These are phyloP conservation scores for Plasmodium blacklocki DNA, from an alignment of 169 alveolate species.

Conservation along the genomic window DNA sequence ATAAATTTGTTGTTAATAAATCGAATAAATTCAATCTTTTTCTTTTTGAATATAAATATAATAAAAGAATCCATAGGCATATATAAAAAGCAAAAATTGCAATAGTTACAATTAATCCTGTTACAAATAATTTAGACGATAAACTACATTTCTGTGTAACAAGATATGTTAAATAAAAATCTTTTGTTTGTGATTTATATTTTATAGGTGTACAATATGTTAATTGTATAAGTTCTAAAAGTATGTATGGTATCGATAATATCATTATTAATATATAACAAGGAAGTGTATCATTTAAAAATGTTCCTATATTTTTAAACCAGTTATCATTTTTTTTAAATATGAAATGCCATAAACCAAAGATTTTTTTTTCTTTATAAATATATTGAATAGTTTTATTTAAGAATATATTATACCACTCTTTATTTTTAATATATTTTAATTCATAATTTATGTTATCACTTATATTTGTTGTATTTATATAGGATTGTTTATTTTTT, in stretches of 20 bases:
- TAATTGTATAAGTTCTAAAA: conserved; percentile 56
- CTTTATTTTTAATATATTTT: conserved; percentile 23
- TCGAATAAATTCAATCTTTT: conserved; percentile 18
- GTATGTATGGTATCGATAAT: conserved; percentile 47
- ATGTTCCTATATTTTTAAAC: conserved; percentile 14
- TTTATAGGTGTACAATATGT: conserved; percentile 47
- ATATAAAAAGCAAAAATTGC: conserved; percentile 14
- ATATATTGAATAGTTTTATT: conserved; percentile 69
- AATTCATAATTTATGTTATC: conserved; percentile 19
- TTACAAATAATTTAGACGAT: conserved; percentile 23
- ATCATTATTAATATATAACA: conserved; percentile 44
- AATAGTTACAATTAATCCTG: conserved; percentile 18
- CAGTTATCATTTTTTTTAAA: conserved; percentile 47
- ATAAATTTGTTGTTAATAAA: conserved; percentile 32
- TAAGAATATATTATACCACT: conserved; percentile 27
- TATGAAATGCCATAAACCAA: conserved; percentile 74
- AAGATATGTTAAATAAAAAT: conserved; percentile 68
- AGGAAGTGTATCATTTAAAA: conserved; percentile 66
- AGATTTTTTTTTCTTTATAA: conserved; percentile 39
- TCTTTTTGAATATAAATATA: conserved; percentile 41
- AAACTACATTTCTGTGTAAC: conserved; percentile 65
- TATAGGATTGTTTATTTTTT: background rate
- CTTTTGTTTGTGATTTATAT: conserved; percentile 42
- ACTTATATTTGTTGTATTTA: background rate
- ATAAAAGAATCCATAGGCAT: conserved; percentile 12